Conservation (phyloP, 352 stramenopile species). For the Paralagenidium karlingii region DNA sequence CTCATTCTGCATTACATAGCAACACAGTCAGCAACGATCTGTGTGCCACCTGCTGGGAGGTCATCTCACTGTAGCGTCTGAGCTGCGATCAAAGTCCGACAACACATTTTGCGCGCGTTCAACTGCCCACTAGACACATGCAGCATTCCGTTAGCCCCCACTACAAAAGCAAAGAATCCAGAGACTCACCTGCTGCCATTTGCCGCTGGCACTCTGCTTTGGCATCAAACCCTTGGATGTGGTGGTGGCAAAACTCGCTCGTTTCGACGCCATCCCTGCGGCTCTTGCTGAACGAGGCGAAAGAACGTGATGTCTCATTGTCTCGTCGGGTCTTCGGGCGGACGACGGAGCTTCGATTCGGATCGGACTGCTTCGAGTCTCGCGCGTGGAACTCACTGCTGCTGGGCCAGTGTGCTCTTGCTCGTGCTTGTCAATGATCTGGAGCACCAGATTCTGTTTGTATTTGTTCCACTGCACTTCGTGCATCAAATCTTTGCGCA, state of each 20-base stretch:
- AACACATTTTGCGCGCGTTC: constrained; percentile 22
- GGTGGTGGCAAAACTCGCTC: neutral
- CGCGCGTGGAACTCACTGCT: constrained; percentile 23
- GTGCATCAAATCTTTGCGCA: constrained; percentile 26
- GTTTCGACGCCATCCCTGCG: neutral
- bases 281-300: neutral
- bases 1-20: constrained; percentile 1
- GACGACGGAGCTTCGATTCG: neutral
- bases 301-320: constrained; percentile 1
- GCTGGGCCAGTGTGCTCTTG: constrained; percentile 17
- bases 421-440: constrained; percentile 20
- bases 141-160: no score
- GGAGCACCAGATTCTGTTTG: constrained; percentile 24
- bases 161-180: neutral
- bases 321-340: neutral
- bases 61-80: constrained; percentile 9
- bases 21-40: constrained; percentile 8
- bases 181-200: no score
- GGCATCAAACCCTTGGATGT: neutral
- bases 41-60: constrained; percentile 11
- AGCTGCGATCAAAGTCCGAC: constrained; percentile 6
- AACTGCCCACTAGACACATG: constrained; percentile 26
- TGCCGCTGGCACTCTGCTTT: no score
- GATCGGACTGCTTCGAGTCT: constrained; percentile 4
- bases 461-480: constrained; percentile 39